Base-by-base conservation (phyloP, 2,329 filamentous ascomycete species). In the Leptographium galeiforme region DNA sequence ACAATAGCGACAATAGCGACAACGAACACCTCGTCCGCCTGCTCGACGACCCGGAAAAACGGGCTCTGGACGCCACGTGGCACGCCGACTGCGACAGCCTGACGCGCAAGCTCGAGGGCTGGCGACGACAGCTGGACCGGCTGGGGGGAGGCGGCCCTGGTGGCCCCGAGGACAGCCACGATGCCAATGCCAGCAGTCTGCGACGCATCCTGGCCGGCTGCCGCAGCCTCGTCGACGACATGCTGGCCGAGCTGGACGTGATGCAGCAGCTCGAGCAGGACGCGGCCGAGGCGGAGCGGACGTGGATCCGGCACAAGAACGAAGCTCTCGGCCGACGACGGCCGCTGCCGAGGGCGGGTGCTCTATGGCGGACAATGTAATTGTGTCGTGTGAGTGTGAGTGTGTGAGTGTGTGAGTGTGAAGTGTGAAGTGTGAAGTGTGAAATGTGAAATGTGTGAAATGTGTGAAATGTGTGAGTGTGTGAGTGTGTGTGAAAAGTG, bases 191-290 rank as follows among this genome's bases (percentile, higher is more conserved):
- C 39, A 66, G 66, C 16, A 77, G 71, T 55, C 61, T 84, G 53
- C 67, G 61, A 25, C 64, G 67, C 33, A 71, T 81, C 58, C 62
- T 84, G 41, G 64, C 63, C 8, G 72, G 69, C 2, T 78, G 73
- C 53, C 64, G 69, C 25, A 61, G 60, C 16, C 64, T 85, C 46
- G 71, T 84, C 13, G 62, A 68, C 48, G 77, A 74, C 39, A 85
- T 85, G 81, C 64, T 82, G 46, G 69, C 68, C n/a, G 82, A 85
- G 68, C 66, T 86, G 57, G 64, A 65, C n/a, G 56, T 75, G 55
- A 85, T 86, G 82, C 72, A 72, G 53, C 71, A 74, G 60, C 76
- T 86, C 53, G 79, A 84, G 66, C 68, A 67, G 48, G 78, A 80
- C 59, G 75, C 78, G 6, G 64, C 79, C 51, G 67, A 65, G 48